Conservation (phyloP, 208 protist species). For the Wallacemonas sp. region DNA sequence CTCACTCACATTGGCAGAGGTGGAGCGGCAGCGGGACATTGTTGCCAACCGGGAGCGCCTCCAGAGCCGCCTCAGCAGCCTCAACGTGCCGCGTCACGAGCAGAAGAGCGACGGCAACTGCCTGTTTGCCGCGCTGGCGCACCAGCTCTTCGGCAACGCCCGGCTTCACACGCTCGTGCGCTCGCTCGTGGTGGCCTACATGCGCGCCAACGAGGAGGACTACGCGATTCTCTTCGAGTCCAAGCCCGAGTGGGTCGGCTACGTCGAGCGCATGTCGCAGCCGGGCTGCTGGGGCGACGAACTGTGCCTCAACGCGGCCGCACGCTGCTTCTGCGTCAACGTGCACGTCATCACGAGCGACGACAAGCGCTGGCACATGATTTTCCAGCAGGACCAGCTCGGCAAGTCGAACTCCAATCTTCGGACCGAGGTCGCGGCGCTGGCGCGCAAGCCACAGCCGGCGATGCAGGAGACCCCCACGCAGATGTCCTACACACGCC, state of each 20-base stretch:
- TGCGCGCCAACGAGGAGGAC: conserved; percentile 48
- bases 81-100: conserved; percentile 40
- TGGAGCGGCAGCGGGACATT: conserved; percentile 55
- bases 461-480: neutral
- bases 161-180: conserved; percentile 61
- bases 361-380: conserved; percentile 65
- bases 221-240: conserved; percentile 76
- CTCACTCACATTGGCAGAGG: conserved; percentile 57
- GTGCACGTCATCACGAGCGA: conserved; percentile 89
- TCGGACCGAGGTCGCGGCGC: neutral
- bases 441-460: conserved; percentile 1
- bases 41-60: conserved; percentile 46
- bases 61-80: conserved; percentile 32
- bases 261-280: conserved; percentile 60
- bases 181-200: conserved; percentile 66
- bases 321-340: conserved; percentile 81
- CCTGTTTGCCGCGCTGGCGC: conserved; percentile 71
- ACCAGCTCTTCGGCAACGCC: conserved; percentile 74
- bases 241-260: conserved; percentile 53
- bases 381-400: conserved; percentile 76
- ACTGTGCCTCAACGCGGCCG: conserved; percentile 80
- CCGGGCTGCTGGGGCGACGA: conserved; percentile 81
- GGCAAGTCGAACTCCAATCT: conserved; percentile 28
- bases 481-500: conserved; percentile 13
- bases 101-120: conserved; percentile 83